Evolutionary conservation across 2,329 filamentous ascomycete species (phyloP).

Genomic region (Cytospora paraplurivora): DNA sequence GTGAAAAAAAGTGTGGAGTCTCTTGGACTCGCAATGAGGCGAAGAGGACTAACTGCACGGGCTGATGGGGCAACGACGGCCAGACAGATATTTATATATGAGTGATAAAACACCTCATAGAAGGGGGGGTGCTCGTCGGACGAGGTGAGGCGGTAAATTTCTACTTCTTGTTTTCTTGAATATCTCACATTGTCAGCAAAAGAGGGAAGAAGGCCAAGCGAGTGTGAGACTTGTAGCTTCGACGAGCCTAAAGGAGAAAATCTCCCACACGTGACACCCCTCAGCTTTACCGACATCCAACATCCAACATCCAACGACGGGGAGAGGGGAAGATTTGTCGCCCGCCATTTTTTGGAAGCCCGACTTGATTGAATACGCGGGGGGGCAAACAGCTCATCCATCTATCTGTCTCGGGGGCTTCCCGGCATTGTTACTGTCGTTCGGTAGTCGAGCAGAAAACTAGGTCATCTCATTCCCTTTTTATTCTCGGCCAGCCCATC

Average conservation of each 20-base stretch:
- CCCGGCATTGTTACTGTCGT: neutral
- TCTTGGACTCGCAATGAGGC: neutral
- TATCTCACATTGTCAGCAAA: neutral
- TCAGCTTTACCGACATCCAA: constrained; percentile 8
- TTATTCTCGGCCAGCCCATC: no score
- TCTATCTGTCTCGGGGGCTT: neutral
- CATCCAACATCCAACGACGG: constrained; percentile 4
- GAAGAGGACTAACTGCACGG: neutral
- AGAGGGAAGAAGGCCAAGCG: neutral
- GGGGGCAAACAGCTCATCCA: no score
- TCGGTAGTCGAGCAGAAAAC: no score
- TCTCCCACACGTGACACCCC: constrained; percentile 23
- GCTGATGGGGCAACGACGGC: neutral
- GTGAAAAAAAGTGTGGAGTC: neutral
- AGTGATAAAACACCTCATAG: neutral
- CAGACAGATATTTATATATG: neutral
- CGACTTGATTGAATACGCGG: no score
- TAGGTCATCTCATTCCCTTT: no score
- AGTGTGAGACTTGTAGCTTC: neutral
- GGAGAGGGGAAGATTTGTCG: neutral
- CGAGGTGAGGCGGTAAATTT: neutral
- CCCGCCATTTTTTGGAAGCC: neutral
- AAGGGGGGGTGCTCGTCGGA: neutral
- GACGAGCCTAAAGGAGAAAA: neutral
- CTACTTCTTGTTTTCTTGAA: no score